Conservation (phyloP, 768 basidiomycete species). For the Fomitopsis pulvina region DNA sequence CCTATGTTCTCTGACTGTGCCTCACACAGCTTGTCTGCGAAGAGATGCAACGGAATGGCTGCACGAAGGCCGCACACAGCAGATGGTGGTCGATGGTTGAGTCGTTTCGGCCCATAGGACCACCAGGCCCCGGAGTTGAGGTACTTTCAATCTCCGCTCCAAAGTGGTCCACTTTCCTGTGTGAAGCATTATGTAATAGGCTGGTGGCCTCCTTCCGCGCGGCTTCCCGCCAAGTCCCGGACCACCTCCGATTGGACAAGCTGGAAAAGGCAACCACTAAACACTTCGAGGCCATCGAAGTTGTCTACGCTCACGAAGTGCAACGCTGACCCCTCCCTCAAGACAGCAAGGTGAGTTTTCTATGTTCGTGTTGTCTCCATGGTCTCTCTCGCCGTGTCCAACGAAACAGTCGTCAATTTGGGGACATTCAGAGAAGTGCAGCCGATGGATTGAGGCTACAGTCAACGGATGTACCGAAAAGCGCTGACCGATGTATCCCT, state of each 20-base stretch:
- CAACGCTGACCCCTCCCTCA: constrained; percentile 24
- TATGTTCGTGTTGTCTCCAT: constrained; percentile 5
- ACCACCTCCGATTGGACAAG: constrained; percentile 8
- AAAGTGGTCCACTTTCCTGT: constrained; percentile 8
- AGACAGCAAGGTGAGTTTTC: constrained; percentile 26
- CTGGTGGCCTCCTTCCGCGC: constrained; percentile 1
- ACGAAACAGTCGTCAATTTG: background rate
- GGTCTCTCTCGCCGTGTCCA: background rate
- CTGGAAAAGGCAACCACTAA: constrained; percentile 9
- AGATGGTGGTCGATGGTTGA: constrained; percentile 44
- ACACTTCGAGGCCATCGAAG: constrained; percentile 6
- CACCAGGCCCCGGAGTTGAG: constrained; percentile 9
- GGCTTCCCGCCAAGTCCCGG: constrained; percentile 8
- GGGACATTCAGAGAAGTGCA: background rate
- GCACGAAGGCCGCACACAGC: constrained; percentile 16
- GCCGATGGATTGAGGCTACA: constrained; percentile 33
- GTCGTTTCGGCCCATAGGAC: constrained; percentile 20
- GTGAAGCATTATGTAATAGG: too few relatives aligned
- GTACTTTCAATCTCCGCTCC: constrained; percentile 29
- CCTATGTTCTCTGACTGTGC: constrained; percentile 13
- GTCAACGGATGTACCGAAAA: constrained; percentile 23
- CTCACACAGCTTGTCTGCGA: constrained; percentile 20
- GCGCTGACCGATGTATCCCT: constrained; percentile 18
- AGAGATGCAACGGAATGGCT: constrained; percentile 6
- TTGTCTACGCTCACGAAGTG: constrained; percentile 1